Evolutionary conservation across 2,329 filamentous ascomycete species (phyloP).

Genomic region (Davidsoniella eucalypti): DNA sequence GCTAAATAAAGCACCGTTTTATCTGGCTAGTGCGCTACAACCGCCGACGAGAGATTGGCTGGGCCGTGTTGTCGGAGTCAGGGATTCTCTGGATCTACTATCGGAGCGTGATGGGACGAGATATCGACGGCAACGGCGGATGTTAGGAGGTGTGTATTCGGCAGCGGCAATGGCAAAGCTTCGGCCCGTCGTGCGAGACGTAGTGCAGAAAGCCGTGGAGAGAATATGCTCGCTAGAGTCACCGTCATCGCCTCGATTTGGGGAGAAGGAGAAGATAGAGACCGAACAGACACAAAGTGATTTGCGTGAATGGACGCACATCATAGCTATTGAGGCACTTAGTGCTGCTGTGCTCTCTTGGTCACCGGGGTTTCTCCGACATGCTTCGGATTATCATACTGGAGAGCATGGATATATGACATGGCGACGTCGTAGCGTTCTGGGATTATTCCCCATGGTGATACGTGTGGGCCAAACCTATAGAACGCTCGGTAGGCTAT

Average conservation of each 20-base stretch:
- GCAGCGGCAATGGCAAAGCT: slow-evolving; percentile 26
- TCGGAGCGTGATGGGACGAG: slow-evolving; percentile 30
- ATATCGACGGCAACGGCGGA: slow-evolving; percentile 31
- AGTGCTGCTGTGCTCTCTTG: slow-evolving; percentile 33
- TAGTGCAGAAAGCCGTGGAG: slow-evolving; percentile 22
- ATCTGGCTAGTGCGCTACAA: slow-evolving; percentile 27
- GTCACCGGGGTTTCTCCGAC: slow-evolving; percentile 31
- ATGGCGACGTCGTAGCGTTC: slow-evolving; percentile 37
- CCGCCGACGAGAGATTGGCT: slow-evolving; percentile 26
- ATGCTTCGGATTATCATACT: slow-evolving; percentile 29
- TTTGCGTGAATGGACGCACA: slow-evolving; percentile 40
- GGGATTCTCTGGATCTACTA: slow-evolving; percentile 33
- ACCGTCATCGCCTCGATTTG: slow-evolving; percentile 15
- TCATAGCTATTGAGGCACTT: slow-evolving; percentile 35
- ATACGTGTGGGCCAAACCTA: slow-evolving; percentile 21
- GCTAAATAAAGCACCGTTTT: slow-evolving; percentile 6
- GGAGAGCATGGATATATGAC: slow-evolving; percentile 31
- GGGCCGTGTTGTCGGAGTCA: slow-evolving; percentile 20
- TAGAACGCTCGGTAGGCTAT: slow-evolving; percentile 23
- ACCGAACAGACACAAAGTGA: slow-evolving; percentile 18
- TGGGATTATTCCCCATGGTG: slow-evolving; percentile 33
- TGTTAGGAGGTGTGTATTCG: slow-evolving; percentile 33
- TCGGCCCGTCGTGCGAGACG: slow-evolving; percentile 25
- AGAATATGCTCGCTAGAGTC: slow-evolving; percentile 21
- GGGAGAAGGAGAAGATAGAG: not conserved